A percentile compares a stretch with the other conserved stretches of the same genome.
phyloP scores from a whole-genome alignment of 768 basidiomycete species.

The Boletus barrowsii region DNA sequence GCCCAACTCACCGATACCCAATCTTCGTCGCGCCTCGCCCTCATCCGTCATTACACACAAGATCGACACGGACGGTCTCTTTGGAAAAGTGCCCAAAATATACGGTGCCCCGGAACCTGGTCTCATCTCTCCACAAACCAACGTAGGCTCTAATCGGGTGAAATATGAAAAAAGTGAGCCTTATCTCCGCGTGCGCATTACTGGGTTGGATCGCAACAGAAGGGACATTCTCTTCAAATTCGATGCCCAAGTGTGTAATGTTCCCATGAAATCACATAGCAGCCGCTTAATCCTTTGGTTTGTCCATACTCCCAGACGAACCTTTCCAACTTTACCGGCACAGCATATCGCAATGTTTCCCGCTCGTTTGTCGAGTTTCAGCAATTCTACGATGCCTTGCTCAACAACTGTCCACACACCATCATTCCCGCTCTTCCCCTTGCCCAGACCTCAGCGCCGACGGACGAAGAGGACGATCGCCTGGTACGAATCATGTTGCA shows the following conservation, averaged over 20 bases:
- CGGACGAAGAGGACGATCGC: conserved; percentile 97
- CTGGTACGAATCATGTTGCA: conserved; percentile 94
- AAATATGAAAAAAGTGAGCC: conserved; percentile 76
- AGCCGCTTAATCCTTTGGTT: conserved; percentile 1
- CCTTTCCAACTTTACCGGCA: conserved; percentile 84
- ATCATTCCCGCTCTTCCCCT: conserved; percentile 94
- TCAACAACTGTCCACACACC: conserved; percentile 91
- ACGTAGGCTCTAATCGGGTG: conserved; percentile 62
- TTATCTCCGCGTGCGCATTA: conserved; percentile 86
- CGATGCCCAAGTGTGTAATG: conserved; percentile 77
- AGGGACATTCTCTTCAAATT: conserved; percentile 92
- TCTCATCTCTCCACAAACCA: conserved; percentile 71
- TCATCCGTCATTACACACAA: conserved; percentile 48
- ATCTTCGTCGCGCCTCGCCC: conserved; percentile 60
- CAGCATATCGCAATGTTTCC: conserved; percentile 89
- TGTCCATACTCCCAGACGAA: conserved; percentile 64
- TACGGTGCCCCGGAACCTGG: conserved; percentile 85
- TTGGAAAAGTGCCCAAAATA: conserved; percentile 80
- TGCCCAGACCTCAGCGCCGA: conserved; percentile 94
- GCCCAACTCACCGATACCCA: conserved; percentile 68
- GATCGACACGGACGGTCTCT: conserved; percentile 54
- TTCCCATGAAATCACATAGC: background rate
- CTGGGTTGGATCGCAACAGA: conserved; percentile 90
- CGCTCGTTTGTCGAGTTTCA: conserved; percentile 95
- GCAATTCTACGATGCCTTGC: conserved; percentile 86